Base-by-base conservation (phyloP, 2,329 filamentous ascomycete genomes). In the Alternaria ethzedia region DNA sequence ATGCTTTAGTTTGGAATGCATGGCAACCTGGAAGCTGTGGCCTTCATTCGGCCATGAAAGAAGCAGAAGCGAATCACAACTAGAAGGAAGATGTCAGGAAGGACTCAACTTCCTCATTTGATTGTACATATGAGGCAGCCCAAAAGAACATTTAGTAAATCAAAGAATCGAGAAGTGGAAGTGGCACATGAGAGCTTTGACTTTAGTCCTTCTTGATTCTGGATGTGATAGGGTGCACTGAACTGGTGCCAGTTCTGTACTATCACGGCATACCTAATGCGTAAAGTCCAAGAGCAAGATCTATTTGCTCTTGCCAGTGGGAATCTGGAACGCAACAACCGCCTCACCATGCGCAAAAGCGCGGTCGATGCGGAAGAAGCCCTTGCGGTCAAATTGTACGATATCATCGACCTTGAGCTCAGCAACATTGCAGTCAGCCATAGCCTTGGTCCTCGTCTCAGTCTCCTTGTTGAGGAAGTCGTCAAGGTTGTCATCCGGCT, bases 341-440 rank as follows among this genome's bases (percentile, higher is more conserved):
- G 86, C 82, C 78, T 88, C 82, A 1, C 87, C 88, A 75, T 88
- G 85, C 66, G 81, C 79, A 63, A 86, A 87, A 12, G 87, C 82
- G 68, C 82, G 84, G 82, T 98, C 95, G 25, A 97, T 90, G 56
- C 95, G 87, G 84, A 92, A 98, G 82, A 93, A 98, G 1, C 94
- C 95, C 81, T 95, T 93, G 65, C 95, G 87, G 85, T 98, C 95
- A 49, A 98, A 91, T 84, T 98, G 96, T 71, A 98, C 93, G 66
- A 98, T 95, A 72, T 97, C 94, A 75, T 93, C 92, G 78, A 89
- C 90, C 86, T 93, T 94, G 49, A 97, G 84, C 66, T 88, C 85
- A 0, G 87, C 86, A 1, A 97, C 90, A 72, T 94, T 96, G 75
- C 88, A 90, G 75, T 97, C 95, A 25, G 92, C 94, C 57, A 92